Conservation (phyloP, 2,329 filamentous ascomycete genomes). For the Ampelomyces quisqualis region DNA sequence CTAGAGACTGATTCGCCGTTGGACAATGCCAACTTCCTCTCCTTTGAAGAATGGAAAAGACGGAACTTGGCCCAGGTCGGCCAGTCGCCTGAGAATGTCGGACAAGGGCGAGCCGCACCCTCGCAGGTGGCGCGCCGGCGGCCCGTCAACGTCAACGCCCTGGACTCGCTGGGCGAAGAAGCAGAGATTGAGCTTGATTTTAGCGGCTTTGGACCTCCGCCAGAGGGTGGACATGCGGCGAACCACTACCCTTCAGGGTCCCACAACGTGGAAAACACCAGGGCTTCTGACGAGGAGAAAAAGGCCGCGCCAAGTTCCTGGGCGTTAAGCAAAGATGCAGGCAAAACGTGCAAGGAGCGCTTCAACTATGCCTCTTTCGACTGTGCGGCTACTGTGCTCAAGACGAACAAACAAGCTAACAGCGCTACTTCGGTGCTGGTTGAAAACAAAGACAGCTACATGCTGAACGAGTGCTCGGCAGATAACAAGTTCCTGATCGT, state of each 20-base stretch:
- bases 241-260: conserved; percentile 17
- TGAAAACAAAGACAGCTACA: conserved; percentile 98
- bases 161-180: conserved; percentile 83
- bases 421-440: conserved; percentile 85
- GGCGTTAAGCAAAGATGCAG: conserved; percentile 80
- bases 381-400: conserved; percentile 88
- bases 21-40: conserved; percentile 82
- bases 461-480: conserved; percentile 86
- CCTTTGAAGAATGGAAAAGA: conserved; percentile 98
- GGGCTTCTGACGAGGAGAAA: conserved; percentile 24
- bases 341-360: conserved; percentile 94
- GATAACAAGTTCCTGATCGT: conserved; percentile 92
- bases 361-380: conserved; percentile 99
- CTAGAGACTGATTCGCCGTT: conserved; percentile 65
- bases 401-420: conserved; percentile 82
- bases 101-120: conserved; percentile 53
- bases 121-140: conserved; percentile 52
- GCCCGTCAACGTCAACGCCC: conserved; percentile 61
- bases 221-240: conserved; percentile 21
- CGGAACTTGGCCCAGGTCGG: conserved; percentile 84
- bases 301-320: conserved; percentile 37
- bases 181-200: conserved; percentile 79
- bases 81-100: conserved; percentile 71
- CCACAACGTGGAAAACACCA: conserved; percentile 17
- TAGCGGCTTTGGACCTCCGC: conserved; percentile 58